Evolutionary conservation across 768 basidiomycete species (phyloP).

Genomic region (Gloeopeniophorella convolvens): DNA sequence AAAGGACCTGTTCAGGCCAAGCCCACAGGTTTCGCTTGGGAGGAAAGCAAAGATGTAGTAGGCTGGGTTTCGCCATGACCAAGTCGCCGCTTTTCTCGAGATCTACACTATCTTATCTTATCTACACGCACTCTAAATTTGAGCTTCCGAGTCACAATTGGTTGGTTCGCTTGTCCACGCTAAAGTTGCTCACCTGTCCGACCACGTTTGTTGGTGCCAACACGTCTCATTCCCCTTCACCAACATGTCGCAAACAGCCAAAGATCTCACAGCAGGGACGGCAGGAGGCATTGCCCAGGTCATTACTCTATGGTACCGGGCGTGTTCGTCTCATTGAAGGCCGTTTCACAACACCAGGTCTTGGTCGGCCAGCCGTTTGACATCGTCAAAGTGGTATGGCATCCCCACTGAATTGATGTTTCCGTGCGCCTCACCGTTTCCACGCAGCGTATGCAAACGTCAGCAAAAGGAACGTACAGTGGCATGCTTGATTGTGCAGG

Average conservation of each 20-base stretch:
- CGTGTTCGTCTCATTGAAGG: constrained; percentile 8
- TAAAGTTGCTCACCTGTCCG: neutral
- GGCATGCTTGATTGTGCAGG: constrained; percentile 87
- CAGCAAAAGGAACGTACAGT: constrained; percentile 80
- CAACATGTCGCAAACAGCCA: constrained; percentile 55
- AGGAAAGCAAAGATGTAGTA: constrained; percentile 22
- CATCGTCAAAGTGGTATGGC: constrained; percentile 90
- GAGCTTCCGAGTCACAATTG: constrained; percentile 13
- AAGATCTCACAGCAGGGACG: constrained; percentile 86
- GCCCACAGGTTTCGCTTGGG: constrained; percentile 34
- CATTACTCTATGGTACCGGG: constrained; percentile 7
- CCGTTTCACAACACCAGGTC: constrained; percentile 41
- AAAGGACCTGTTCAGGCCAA: constrained; percentile 46
- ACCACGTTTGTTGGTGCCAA: neutral
- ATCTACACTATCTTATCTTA: constrained; percentile 28
- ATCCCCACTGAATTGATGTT: constrained; percentile 6
- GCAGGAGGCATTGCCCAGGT: constrained; percentile 90
- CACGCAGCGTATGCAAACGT: constrained; percentile 85
- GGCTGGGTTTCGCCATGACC: neutral
- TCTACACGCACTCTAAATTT: constrained; percentile 18
- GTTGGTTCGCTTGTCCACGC: constrained; percentile 12
- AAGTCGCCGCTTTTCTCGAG: constrained; percentile 6
- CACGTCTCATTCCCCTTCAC: neutral
- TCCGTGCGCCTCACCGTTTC: constrained; percentile 10
- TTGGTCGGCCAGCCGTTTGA: constrained; percentile 94